Conservation (phyloP, 306 rosid genomes). For the Pyrus betulifolia region DNA sequence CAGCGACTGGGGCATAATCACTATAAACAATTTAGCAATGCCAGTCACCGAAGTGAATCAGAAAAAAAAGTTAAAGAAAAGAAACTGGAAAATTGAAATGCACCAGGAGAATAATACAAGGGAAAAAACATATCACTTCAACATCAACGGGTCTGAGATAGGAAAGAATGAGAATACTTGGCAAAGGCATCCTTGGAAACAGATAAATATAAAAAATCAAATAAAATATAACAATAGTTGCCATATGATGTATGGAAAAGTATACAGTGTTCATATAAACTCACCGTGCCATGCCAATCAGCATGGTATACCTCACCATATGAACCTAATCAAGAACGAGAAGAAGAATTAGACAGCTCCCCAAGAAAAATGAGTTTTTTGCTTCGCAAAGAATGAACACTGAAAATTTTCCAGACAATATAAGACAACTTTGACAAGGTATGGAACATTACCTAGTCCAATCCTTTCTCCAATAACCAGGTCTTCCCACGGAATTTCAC, state of each 20-base stretch:
- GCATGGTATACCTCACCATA: slow-evolving; percentile 98
- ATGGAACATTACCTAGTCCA: slow-evolving; percentile 70
- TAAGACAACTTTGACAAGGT: slow-evolving; percentile 10
- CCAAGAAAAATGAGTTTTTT: not conserved
- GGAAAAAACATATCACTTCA: not conserved
- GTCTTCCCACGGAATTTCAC: slow-evolving; percentile 97
- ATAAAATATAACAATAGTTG: not conserved
- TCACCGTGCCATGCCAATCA: slow-evolving; percentile 97
- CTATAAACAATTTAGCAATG: not conserved
- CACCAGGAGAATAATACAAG: not conserved
- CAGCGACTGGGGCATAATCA: not conserved
- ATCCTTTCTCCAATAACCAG: slow-evolving; percentile 89
- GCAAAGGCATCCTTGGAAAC: not conserved
- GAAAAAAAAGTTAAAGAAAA: not conserved
- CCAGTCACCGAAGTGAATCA: not conserved
- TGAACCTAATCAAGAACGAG: slow-evolving; percentile 56
- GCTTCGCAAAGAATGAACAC: not conserved
- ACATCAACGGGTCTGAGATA: not conserved
- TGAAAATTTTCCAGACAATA: not conserved
- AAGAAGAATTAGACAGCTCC: slow-evolving; percentile 3
- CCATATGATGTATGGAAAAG: not conserved
- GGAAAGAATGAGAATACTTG: not conserved
- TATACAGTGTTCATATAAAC: slow-evolving; percentile 27
- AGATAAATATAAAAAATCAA: not conserved
- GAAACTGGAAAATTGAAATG: not conserved